A percentile compares a stretch with the other conserved stretches of the same genome.
Evolutionary conservation across 2,329 filamentous ascomycete genomes (phyloP).

Genomic region (Monilinia fructicola): DNA sequence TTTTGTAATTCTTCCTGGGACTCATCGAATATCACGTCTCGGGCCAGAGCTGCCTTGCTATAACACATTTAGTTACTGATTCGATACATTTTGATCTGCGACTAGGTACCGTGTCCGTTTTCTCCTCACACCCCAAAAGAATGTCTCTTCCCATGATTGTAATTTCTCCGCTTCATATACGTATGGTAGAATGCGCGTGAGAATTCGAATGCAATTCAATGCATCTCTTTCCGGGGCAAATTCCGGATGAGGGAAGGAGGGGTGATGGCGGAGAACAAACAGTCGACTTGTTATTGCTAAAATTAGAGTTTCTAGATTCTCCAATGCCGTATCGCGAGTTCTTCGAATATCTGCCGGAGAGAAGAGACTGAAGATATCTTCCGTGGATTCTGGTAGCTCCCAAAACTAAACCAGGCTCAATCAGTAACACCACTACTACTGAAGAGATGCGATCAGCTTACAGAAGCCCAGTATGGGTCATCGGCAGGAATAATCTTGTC

Average conservation of each 20-base stretch:
- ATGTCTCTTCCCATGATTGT: constrained; percentile 81
- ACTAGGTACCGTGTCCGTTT: constrained; percentile 56
- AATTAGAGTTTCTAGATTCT: constrained; percentile 87
- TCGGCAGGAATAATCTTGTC: constrained; percentile 82
- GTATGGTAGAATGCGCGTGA: constrained; percentile 87
- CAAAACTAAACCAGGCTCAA: constrained; percentile 67
- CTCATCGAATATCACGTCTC: constrained; percentile 84
- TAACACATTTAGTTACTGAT: constrained; percentile 28
- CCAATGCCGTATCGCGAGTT: constrained; percentile 78
- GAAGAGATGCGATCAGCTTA: constrained; percentile 48
- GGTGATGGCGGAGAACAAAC: constrained; percentile 79
- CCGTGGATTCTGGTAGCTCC: constrained; percentile 91
- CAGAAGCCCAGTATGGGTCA: constrained; percentile 90
- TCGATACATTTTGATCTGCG: background rate
- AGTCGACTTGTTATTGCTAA: constrained; percentile 80
- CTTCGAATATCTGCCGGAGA: constrained; percentile 84
- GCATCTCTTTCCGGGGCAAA: constrained; percentile 80
- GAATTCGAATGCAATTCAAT: constrained; percentile 90
- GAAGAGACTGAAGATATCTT: constrained; percentile 96
- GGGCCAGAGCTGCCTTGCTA: constrained; percentile 62
- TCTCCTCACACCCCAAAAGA: constrained; percentile 82
- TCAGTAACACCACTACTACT: constrained; percentile 24
- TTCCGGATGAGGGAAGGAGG: constrained; percentile 84
- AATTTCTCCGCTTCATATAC: constrained; percentile 87
- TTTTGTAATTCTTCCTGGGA: constrained; percentile 55